These are phyloP conservation scores for Penicillium antarcticum DNA, from an alignment of 495 filamentous ascomycete genomes.

Conservation along the genomic window DNA sequence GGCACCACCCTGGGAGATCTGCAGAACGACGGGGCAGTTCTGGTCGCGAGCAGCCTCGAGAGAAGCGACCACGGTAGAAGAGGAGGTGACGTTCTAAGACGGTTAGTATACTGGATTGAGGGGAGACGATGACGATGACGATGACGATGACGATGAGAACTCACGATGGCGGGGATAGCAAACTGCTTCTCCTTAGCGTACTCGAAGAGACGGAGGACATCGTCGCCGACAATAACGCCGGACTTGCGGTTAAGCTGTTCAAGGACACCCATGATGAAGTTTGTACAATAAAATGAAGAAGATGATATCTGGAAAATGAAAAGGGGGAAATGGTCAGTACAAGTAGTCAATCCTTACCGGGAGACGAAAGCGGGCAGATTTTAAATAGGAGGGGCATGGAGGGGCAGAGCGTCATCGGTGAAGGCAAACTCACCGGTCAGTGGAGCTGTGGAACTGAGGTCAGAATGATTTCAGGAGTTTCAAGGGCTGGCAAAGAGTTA, in stretches of 20 bases:
- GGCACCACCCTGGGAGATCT: conserved; percentile 89
- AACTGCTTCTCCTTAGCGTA: conserved; percentile 81
- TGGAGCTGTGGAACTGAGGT: conserved; percentile 23
- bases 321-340: conserved; percentile 8
- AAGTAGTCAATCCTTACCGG: conserved; percentile 19
- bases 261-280: conserved; percentile 57
- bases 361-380: conserved; percentile 27
- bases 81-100: conserved; percentile 77
- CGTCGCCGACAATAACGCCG: conserved; percentile 85
- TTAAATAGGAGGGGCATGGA: conserved; percentile 21
- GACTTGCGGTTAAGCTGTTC: conserved; percentile 71
- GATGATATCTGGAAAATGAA: conserved; percentile 6
- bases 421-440: conserved; percentile 22
- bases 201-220: conserved; percentile 75
- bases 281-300: conserved; percentile 8
- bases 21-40: conserved; percentile 85
- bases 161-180: conserved; percentile 86
- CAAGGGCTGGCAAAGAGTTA: background rate
- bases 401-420: conserved; percentile 30
- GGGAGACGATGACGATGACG: too few relatives aligned
- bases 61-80: conserved; percentile 79
- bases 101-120: background rate
- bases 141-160: conserved; percentile 18
- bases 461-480: conserved; percentile 20
- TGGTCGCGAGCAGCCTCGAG: conserved; percentile 91